These are phyloP conservation scores for Arabis alpina DNA, from an alignment of 345 rosid genomes.

Conservation along the genomic window DNA sequence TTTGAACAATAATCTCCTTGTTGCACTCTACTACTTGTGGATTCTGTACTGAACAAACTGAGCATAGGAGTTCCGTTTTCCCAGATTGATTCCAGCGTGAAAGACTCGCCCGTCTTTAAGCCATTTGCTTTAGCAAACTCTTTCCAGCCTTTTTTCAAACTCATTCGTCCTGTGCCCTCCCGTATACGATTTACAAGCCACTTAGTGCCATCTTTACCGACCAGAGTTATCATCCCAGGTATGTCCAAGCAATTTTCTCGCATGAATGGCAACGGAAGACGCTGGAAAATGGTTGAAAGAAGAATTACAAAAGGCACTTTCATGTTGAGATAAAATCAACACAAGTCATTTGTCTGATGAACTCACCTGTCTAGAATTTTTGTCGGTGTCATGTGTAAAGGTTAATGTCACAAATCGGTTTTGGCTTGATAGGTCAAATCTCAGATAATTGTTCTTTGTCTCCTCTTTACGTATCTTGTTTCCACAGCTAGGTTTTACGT, in stretches of 20 bases:
- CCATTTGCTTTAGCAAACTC: not conserved
- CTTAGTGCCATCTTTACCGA: constrained; percentile 8
- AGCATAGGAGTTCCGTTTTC: not conserved
- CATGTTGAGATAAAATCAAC: no score
- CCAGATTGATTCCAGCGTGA: not conserved
- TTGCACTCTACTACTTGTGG: not conserved
- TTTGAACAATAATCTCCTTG: not conserved
- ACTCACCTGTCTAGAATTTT: no score
- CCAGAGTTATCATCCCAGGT: not conserved
- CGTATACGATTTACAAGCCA: not conserved
- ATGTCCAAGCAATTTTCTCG: not conserved
- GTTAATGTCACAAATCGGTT: no score
- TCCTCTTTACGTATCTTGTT: not conserved
- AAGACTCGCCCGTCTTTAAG: not conserved
- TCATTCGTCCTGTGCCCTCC: not conserved
- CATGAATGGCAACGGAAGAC: not conserved
- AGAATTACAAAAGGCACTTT: no score
- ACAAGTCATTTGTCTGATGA: no score
- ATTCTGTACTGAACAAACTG: not conserved
- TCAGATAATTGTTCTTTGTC: no score
- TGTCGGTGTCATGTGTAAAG: no score
- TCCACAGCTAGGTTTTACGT: not conserved
- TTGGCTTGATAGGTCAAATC: no score
- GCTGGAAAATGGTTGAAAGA: not conserved
- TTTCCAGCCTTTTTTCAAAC: not conserved